Evolutionary conservation across 768 basidiomycete species (phyloP).

Genomic region (Mycena maculata): DNA sequence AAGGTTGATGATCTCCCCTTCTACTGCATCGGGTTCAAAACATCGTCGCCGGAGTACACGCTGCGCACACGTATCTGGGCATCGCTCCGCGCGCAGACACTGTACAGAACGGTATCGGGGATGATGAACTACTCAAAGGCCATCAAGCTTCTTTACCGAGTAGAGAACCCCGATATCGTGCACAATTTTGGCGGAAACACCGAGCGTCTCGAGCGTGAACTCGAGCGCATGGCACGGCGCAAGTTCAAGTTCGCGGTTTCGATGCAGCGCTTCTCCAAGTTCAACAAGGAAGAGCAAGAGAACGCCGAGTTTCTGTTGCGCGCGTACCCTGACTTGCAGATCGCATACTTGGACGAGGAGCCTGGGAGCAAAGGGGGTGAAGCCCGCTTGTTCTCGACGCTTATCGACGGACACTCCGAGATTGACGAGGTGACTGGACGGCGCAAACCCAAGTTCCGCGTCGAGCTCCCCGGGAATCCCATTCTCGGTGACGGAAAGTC

Average conservation of each 20-base stretch:
- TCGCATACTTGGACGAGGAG: conserved; percentile 98
- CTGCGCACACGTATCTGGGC: conserved; percentile 99
- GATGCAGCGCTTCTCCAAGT: conserved; percentile 99
- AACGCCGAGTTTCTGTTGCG: conserved; percentile 98
- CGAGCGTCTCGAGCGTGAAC: conserved; percentile 92
- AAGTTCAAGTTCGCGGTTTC: conserved; percentile 99
- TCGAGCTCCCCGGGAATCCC: conserved; percentile 98
- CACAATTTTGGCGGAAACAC: conserved; percentile 97
- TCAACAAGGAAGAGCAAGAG: conserved; percentile 99
- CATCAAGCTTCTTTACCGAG: conserved; percentile 97
- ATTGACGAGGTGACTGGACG: conserved; percentile 88
- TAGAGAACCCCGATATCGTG: conserved; percentile 98
- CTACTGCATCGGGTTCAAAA: conserved; percentile 99
- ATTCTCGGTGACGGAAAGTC: conserved; percentile 99
- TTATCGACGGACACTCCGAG: conserved; percentile 98
- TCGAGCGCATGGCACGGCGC: conserved; percentile 95
- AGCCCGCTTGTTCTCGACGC: conserved; percentile 87
- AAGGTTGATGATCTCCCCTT: conserved; percentile 96
- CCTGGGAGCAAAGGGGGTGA: conserved; percentile 90
- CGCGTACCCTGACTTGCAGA: conserved; percentile 98
- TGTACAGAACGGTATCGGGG: conserved; percentile 98
- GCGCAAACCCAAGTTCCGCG: conserved; percentile 95
- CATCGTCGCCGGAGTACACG: conserved; percentile 97
- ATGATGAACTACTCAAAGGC: conserved; percentile 99
- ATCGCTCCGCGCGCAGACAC: conserved; percentile 95